Base-by-base conservation (phyloP, 108 stramenopile species). In the Mayamaea pseudoterrestris region DNA sequence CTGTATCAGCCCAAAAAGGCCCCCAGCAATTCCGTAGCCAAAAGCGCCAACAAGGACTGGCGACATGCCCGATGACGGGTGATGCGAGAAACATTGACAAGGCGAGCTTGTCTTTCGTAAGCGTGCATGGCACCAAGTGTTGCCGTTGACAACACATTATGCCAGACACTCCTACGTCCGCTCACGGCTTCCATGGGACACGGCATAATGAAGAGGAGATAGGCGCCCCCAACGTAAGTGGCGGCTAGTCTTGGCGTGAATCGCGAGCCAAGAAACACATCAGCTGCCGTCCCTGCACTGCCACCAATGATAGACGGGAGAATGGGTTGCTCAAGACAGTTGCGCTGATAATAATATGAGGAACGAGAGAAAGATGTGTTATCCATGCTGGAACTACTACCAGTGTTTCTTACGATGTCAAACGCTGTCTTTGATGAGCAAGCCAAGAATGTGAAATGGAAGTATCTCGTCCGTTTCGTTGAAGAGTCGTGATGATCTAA, bases 161-260 rank as follows among this genome's bases (percentile, higher is more conserved):
- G 77, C 36, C 58, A 43, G 20, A 53, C 28, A n/a, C 63, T 66
- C 42, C 42, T 47, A 31, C 67, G 57, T 0, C 73, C 73, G 27
- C 72, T 69, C 1, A 78, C 68, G 9, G 62, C 68, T 36, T 72
- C 73, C 77, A 78, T 78, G 0, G 77, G 77, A 49, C 77, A 78
- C 43, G 68, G 63, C 16, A 72, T 23, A 1, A 57, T 43, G 44
- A 72, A 53, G 55, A 72, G 74, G n/a, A 35, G 32, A 41, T 63
- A 74, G 0, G 74, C 20, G 0, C 44, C 58, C n/a, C 47, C 70
- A 0, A 71, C 56, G 55, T 78, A n/a, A n/a, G n/a, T n/a, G n/a
- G n/a, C n/a, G n/a, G n/a, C n/a, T n/a, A n/a, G n/a, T n/a, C n/a
- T n/a, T n/a, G n/a, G n/a, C n/a, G n/a, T n/a, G n/a, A n/a, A n/a